Percentiles rank a stretch among this genome's conserved stretches.
These are phyloP conservation scores for Leishmania braziliensis DNA, from an alignment of 208 protist species.

Conservation along the genomic window DNA sequence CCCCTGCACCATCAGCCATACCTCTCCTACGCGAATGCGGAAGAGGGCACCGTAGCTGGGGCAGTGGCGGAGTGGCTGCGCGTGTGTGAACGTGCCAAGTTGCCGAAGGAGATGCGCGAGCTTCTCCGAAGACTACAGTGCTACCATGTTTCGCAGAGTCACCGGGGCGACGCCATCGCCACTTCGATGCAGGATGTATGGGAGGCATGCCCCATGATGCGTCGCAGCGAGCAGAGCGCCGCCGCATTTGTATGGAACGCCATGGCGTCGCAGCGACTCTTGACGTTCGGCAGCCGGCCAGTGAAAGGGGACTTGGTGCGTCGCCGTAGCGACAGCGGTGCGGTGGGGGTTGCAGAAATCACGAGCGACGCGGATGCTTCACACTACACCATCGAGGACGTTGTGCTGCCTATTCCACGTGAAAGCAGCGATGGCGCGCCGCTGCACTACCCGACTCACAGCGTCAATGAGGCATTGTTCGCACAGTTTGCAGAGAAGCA, in stretches of 20 bases:
- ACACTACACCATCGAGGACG: conserved; percentile 53
- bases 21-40: conserved; percentile 67
- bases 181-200: conserved; percentile 40
- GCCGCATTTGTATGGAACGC: conserved; percentile 87
- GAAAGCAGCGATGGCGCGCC: not conserved
- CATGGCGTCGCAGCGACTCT: conserved; percentile 75
- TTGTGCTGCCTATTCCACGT: conserved; percentile 83
- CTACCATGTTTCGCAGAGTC: conserved; percentile 30
- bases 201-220: conserved; percentile 24
- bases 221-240: conserved; percentile 33
- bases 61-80: conserved; percentile 51
- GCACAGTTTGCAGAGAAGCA: conserved; percentile 41
- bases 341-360: conserved; percentile 26
- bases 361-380: conserved; percentile 32
- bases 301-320: conserved; percentile 70
- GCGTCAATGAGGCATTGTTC: conserved; percentile 32
- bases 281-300: conserved; percentile 39
- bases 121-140: conserved; percentile 36
- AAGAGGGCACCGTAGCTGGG: conserved; percentile 41
- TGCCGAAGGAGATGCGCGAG: conserved; percentile 25
- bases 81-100: conserved; percentile 34
- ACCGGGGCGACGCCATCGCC: not conserved
- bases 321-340: conserved; percentile 5
- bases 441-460: conserved; percentile 20
- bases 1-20: conserved; percentile 66